Percentiles rank a stretch among this genome's conserved stretches.
phyloP scores from a whole-genome alignment of 352 stramenopile genomes.

The Phytophthora fragariae region DNA sequence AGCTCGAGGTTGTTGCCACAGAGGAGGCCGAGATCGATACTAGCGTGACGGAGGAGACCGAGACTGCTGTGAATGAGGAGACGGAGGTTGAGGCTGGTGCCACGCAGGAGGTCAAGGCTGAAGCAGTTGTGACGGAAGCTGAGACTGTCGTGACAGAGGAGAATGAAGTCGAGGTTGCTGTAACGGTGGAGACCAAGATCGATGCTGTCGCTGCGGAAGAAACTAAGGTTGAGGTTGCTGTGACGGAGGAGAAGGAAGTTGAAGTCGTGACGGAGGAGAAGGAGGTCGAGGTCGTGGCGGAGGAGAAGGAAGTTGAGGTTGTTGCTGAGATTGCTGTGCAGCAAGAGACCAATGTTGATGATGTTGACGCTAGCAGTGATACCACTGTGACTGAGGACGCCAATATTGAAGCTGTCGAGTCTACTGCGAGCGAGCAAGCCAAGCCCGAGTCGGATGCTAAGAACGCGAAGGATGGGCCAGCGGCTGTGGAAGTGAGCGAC shows the following conservation, averaged over 20 bases:
- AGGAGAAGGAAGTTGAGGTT: conserved; percentile 2
- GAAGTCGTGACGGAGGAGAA: too few species aligned
- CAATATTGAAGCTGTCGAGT: not conserved
- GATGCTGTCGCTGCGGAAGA: not conserved
- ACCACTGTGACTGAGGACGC: not conserved
- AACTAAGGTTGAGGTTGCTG: too few species aligned
- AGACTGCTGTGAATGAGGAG: not conserved
- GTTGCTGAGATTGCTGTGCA: not conserved
- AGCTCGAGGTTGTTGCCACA: not conserved
- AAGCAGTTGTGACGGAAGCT: not conserved
- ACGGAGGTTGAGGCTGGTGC: not conserved
- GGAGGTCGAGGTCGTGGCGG: not conserved
- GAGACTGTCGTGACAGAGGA: conserved; percentile 2
- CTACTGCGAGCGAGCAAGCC: not conserved
- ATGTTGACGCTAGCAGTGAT: not conserved
- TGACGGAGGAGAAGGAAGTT: not conserved
- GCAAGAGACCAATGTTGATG: not conserved
- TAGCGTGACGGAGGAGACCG: not conserved
- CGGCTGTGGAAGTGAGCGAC: not conserved
- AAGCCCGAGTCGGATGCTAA: not conserved
- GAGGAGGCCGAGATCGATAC: not conserved
- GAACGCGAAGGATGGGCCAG: not conserved
- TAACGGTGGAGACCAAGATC: conserved; percentile 1
- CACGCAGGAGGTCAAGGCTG: not conserved
- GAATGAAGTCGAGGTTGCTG: not conserved